A percentile compares a stretch with the other conserved stretches of the same genome.
Conservation (phyloP, 805 yeast genomes). For the Huiozyma sinensis region DNA sequence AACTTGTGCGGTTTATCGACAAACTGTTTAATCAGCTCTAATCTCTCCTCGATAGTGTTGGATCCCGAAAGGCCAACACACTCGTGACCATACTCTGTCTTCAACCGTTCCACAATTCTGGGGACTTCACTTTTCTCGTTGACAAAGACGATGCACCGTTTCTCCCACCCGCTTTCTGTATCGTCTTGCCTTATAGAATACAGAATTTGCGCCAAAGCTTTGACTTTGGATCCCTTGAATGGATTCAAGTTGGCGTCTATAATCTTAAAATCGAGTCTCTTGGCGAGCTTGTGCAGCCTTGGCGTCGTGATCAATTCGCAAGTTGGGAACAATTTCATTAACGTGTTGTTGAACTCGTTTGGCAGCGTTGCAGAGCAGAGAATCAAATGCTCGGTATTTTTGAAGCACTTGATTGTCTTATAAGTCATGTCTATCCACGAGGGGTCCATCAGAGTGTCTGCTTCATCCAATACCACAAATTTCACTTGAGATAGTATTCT, state of each 20-base stretch:
- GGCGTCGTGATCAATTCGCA: slow-evolving; percentile 65
- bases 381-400: slow-evolving; percentile 50
- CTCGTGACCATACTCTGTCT: slow-evolving; percentile 41
- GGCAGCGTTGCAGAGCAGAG: slow-evolving; percentile 91
- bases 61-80: slow-evolving; percentile 60
- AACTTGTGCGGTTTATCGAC: slow-evolving; percentile 43
- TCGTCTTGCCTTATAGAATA: slow-evolving; percentile 80
- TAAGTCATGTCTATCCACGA: slow-evolving; percentile 64
- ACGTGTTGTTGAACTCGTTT: slow-evolving; percentile 52
- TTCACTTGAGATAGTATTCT: slow-evolving; percentile 36
- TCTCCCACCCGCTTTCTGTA: slow-evolving; percentile 63
- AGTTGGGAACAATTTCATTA: slow-evolving; percentile 53
- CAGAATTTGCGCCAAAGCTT: slow-evolving; percentile 80
- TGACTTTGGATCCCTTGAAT: slow-evolving; percentile 69
- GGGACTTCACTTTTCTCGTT: slow-evolving; percentile 59
- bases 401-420: slow-evolving; percentile 38
- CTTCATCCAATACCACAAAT: slow-evolving; percentile 78
- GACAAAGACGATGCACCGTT: slow-evolving; percentile 77
- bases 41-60: slow-evolving; percentile 51
- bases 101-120: slow-evolving; percentile 45
- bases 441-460: slow-evolving; percentile 81
- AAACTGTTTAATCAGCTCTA: slow-evolving; percentile 47
- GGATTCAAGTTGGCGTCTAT: slow-evolving; percentile 73
- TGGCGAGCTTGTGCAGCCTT: slow-evolving; percentile 73
- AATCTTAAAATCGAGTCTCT: slow-evolving; percentile 56